Evolutionary conservation across 768 basidiomycete species (phyloP), one percentile per base, ranked within the genome.

Genomic region (Phanerochaete sordida): DNA sequence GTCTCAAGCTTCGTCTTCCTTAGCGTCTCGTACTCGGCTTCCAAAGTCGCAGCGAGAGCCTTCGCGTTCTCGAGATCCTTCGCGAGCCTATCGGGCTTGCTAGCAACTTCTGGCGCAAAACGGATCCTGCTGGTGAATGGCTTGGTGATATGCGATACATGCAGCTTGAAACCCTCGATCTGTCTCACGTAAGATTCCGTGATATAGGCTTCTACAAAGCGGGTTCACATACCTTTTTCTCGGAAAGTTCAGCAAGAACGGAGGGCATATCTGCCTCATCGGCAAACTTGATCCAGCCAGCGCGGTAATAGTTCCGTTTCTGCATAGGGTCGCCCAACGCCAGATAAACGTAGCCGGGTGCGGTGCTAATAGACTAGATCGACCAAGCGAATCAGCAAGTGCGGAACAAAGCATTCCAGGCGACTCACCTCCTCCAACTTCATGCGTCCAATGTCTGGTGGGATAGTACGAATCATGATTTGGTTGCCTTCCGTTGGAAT

Each of bases 91-190:
- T 91, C 89, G 19, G 91, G 88, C 57, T 83, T 82, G 71, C 86
- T 91, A 23, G 93, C 86, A 23, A 90, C 82, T 67, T 93, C 87
- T 24, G 95, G 93, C 4, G 95, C 84, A 66, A 84, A 86, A 49
- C 93, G 88, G 59, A 92, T 76, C 64, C 87, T 81, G 67, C 88
- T 90, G 58, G 85, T 81, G 74, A 90, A 91, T 30, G 92, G 88
- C 63, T 84, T 87, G 50, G 82, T 78, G 68, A 85, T 90, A 70
- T 91, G 92, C 33, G 89, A 84, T 66, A 95, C 89, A 73, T 96
- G 94, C 53, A 97, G 78, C 69, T 93, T 95, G 80, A 98, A 97
- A 58, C 90, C 91, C 71, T 95, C 93, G 69, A 98, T 92, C 95
- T 97, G 66, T 44, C 44, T 13, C 46, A 45, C 45, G 13, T 39